Conservation (phyloP, 106 monocot species). For the Cymbidium sinense region DNA sequence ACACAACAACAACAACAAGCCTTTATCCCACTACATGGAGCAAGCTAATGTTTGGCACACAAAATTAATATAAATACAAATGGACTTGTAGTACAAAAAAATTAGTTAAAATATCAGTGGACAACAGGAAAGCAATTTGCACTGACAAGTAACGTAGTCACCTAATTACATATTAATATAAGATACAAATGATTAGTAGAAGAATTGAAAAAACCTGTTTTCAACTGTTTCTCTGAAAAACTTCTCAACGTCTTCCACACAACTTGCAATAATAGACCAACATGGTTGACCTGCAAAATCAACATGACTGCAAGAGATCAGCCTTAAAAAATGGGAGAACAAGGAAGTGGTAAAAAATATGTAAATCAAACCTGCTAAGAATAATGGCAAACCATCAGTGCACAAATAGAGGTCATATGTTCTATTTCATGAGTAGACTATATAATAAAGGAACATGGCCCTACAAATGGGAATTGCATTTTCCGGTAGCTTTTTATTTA, state of each 20-base stretch:
- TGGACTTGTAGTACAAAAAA: neutral
- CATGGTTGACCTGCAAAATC: constrained; percentile 66
- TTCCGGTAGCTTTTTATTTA: neutral
- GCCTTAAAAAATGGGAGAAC: neutral
- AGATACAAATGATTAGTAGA: neutral
- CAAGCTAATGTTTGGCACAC: no score
- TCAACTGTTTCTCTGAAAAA: constrained; percentile 90
- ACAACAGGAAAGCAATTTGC: neutral
- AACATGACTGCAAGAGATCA: neutral
- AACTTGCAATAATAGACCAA: constrained; percentile 77
- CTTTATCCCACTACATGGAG: no score
- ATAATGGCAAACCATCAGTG: neutral
- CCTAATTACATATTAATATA: neutral
- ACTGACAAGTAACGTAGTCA: neutral
- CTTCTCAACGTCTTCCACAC: constrained; percentile 78
- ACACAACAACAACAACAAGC: no score
- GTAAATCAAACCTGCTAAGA: neutral
- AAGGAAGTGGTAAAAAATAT: neutral
- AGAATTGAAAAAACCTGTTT: constrained; percentile 51
- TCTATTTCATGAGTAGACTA: neutral
- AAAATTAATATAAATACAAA: no score
- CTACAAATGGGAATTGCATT: neutral
- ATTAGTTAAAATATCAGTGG: neutral
- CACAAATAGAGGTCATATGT: neutral
- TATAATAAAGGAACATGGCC: neutral